These are phyloP conservation scores for Geotrichum ghanense DNA, from an alignment of 805 yeast species.

Conservation along the genomic window DNA sequence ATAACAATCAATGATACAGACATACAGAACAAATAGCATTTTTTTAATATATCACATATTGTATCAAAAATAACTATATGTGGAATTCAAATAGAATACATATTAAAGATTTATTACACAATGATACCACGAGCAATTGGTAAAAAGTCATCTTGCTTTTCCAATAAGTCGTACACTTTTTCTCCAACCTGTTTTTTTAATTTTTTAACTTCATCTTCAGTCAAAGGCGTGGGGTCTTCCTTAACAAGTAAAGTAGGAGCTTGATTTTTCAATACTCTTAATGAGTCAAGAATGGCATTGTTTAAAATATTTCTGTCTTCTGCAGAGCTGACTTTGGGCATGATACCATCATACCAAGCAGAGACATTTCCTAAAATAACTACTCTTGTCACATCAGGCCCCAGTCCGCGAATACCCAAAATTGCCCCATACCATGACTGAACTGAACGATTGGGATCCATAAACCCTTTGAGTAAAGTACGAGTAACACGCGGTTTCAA, in stretches of 20 bases:
- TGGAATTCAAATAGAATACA: background rate
- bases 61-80: no score
- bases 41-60: no score
- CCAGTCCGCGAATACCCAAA: constrained; percentile 71
- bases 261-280: constrained; percentile 32
- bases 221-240: constrained; percentile 27
- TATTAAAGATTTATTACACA: background rate
- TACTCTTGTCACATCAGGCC: constrained; percentile 78
- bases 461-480: constrained; percentile 80
- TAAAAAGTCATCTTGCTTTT: background rate
- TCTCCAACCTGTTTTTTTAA: constrained; percentile 52
- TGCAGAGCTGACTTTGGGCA: constrained; percentile 21
- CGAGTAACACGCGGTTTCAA: constrained; percentile 89
- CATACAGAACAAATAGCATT: no score
- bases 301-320: constrained; percentile 40
- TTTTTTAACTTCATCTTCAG: constrained; percentile 28
- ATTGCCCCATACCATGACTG: constrained; percentile 92
- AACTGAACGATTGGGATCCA: constrained; percentile 70
- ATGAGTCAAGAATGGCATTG: constrained; percentile 42
- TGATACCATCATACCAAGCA: constrained; percentile 46
- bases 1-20: no score
- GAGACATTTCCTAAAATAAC: constrained; percentile 73
- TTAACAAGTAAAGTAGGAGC: constrained; percentile 10
- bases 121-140: background rate
- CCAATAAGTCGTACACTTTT: constrained; percentile 31